Evolutionary conservation across 306 rosid genomes (phyloP), one percentile per base, ranked within the genome.

Genomic region (Sophora flavescens): DNA sequence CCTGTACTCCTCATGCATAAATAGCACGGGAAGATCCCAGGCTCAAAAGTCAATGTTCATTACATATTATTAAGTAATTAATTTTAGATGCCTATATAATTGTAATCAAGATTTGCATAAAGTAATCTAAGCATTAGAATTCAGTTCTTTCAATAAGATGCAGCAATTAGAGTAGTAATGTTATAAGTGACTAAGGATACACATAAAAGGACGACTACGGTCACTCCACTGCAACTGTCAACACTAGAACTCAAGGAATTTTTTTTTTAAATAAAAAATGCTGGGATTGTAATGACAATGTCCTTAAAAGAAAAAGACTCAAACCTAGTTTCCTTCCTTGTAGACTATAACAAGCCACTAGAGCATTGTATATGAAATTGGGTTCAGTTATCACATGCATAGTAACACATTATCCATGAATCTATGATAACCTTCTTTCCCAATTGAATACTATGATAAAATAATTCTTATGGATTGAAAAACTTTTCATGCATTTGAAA

Each of bases 91-190:
- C 15, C 42, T 17, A 48, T 33, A 81, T 32, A 11, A 42, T 50
- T 14, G 26, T 63, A 56, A 45, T 26, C 57, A 61, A 52, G 68
- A 61, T 51, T 53, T 15, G 54, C 8, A 70, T 5, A 54, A 35
- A 28, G 64, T 33, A 64, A 54, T 76, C 78, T 42, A 54, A 76
- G 48, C 59, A 54, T 42, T 12, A 44, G 42, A 72, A 54, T 42
- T 53, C 35, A 47, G 75, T 56, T 56, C 45, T 50, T 63, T 53
- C 6, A 57, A 64, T 17, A 16, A 10, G 18, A 65, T 15, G 59
- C 28, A 62, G 15, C 54, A 63, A 79, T 53, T 52, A 54, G 56
- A 78, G 54, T 63, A 60, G 17, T 32, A 28, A 45, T 51, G 58
- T 33, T n/a, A 63, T 6, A 16, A 14, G 41, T 30, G 3, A 30